Evolutionary conservation across 1,284 basidiomycete genomes (phyloP), one percentile per base, ranked within the genome.

Genomic region (Paramarasmius palmivorus): DNA sequence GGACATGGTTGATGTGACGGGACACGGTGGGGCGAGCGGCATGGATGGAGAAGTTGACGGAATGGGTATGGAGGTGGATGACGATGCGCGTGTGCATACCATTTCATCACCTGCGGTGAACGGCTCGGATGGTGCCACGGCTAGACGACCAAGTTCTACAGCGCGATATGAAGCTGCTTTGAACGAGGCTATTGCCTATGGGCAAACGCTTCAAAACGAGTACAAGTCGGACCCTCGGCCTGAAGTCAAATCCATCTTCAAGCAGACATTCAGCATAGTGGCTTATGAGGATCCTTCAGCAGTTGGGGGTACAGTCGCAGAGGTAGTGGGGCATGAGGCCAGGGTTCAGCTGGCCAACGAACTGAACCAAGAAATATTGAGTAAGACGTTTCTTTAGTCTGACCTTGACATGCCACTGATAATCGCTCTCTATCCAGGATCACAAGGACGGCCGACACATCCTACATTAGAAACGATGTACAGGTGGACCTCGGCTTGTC

Each of bases 311-410:
- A 76, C 82, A 46, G 78, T 84, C 17, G 79, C 82, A 14, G 81
- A 83, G 60, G 78, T 90, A 29, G 87, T 81, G 10, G 82, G 88
- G 34, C 80, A 83, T 58, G 80, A 79, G 41, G 83, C 89, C 36
- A 76, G 88, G 55, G 75, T 79, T 41, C 69, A 73, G 22, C 74
- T 93, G 46, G 90, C 90, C 20, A 84, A 82, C 53, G 89, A 92
- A 69, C 70, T 93, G 38, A 93, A 93, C 59, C 78, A 84, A 66
- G 89, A 85, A 20, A 92, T 93, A 55, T 72, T 93, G 50, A 87
- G 90, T 92, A 61, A 56, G 88, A 72, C 42, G 45, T 51, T 22
- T 9, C 50, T 26, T 40, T 50, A 14, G 5, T 22, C 35, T 55
- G 20, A 32, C 38, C 20, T 14, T 14, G 48, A n/a, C n/a, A 20